These are phyloP conservation scores for Boletus mariae DNA, from an alignment of 1,284 basidiomycete species.

Conservation along the genomic window DNA sequence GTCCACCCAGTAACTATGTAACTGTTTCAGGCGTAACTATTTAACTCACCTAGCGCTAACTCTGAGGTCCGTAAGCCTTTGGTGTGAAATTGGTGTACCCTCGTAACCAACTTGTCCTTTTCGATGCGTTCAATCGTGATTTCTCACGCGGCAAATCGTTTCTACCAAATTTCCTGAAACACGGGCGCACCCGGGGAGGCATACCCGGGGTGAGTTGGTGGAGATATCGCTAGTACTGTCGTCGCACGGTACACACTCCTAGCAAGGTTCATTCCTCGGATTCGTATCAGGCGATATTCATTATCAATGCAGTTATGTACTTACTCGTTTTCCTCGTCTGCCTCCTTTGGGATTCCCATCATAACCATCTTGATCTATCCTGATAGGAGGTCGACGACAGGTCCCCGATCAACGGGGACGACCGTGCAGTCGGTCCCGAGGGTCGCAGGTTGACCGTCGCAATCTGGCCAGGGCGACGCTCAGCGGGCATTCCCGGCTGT, in stretches of 20 bases:
- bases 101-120: not conserved
- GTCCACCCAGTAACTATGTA: not conserved
- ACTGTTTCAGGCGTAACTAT: not conserved
- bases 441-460: not conserved
- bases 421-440: not conserved
- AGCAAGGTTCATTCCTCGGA: not conserved
- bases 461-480: too few species aligned
- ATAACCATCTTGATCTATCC: not conserved
- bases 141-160: constrained; percentile 1
- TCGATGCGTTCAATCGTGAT: not conserved
- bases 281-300: not conserved
- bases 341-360: not conserved
- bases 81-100: not conserved
- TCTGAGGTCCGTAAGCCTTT: not conserved
- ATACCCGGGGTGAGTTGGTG: not conserved
- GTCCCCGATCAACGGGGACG: not conserved
- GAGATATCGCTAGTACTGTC: too few species aligned
- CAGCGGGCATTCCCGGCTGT: too few species aligned
- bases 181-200: not conserved
- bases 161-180: constrained; percentile 1
- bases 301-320: too few species aligned
- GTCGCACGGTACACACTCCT: too few species aligned
- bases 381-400: not conserved
- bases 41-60: not conserved
- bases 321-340: not conserved